Evolutionary conservation across 352 stramenopile genomes (phyloP).

Genomic region (Globisporangium cystogenes): DNA sequence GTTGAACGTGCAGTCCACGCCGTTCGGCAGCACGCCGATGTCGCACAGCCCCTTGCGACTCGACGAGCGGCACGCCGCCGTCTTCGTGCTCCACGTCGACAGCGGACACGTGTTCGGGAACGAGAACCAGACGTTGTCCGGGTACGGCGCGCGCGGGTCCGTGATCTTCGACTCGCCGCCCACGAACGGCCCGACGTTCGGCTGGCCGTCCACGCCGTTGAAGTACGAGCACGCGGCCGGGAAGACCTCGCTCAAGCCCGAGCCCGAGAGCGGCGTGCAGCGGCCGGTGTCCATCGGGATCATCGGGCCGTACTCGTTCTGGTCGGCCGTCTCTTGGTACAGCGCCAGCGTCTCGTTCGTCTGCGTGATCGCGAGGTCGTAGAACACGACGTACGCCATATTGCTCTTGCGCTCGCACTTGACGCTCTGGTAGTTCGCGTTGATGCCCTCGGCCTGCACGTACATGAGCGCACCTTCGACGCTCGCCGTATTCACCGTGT

Average conservation of each 20-base stretch:
- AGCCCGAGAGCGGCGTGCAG: conserved; percentile 35
- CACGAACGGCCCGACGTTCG: conserved; percentile 63
- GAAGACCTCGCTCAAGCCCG: conserved; percentile 26
- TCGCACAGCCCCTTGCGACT: conserved; percentile 50
- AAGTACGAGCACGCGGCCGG: conserved; percentile 55
- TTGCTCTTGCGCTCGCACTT: conserved; percentile 54
- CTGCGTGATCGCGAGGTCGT: conserved; percentile 65
- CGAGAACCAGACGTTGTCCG: conserved; percentile 57
- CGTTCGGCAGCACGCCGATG: conserved; percentile 47
- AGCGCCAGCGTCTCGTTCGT: conserved; percentile 71
- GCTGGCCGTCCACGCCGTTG: conserved; percentile 52
- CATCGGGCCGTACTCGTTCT: conserved; percentile 64
- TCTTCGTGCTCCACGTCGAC: conserved; percentile 42
- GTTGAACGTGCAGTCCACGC: conserved; percentile 47
- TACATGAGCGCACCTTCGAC: conserved; percentile 86
- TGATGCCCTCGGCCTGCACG: conserved; percentile 82
- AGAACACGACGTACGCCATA: conserved; percentile 72
- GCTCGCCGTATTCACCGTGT: conserved; percentile 78
- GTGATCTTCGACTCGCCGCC: conserved; percentile 30
- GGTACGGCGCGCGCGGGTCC: conserved; percentile 37
- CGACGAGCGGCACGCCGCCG: conserved; percentile 30
- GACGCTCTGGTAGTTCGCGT: no score
- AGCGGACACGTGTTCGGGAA: conserved; percentile 66
- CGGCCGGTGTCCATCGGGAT: conserved; percentile 57
- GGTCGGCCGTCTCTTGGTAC: conserved; percentile 49